A percentile compares a stretch with the other conserved stretches of the same genome.
Evolutionary conservation across 768 basidiomycete species (phyloP).

Genomic region (Amanita pseudoporphyria): DNA sequence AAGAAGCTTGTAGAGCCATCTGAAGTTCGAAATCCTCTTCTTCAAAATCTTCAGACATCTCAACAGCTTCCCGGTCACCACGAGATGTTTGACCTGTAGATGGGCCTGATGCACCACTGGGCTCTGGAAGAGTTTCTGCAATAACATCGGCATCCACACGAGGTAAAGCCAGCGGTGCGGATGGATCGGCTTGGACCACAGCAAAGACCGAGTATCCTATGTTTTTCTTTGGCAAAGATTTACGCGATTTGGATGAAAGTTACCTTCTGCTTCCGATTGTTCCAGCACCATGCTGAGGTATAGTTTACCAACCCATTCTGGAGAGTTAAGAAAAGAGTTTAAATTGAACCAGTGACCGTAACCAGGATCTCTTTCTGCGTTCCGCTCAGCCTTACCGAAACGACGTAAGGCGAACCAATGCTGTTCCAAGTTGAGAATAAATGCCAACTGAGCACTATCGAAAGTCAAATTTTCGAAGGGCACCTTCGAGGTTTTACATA

Average conservation of each 20-base stretch:
- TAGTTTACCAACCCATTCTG: constrained; percentile 77
- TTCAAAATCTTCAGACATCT: constrained; percentile 39
- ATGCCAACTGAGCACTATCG: constrained; percentile 68
- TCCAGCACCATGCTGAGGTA: constrained; percentile 83
- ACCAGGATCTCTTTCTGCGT: constrained; percentile 32
- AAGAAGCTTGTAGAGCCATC: constrained; percentile 78
- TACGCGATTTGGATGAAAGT: constrained; percentile 8
- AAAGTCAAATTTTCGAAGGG: neutral
- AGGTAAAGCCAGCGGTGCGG: constrained; percentile 42
- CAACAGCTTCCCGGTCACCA: neutral
- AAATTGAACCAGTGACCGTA: constrained; percentile 83
- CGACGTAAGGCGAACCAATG: constrained; percentile 89
- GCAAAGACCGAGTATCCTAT: constrained; percentile 81
- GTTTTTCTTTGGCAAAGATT: neutral
- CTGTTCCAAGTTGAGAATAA: constrained; percentile 76
- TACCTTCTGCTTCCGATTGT: constrained; percentile 81
- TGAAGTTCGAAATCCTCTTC: constrained; percentile 87
- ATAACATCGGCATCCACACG: constrained; percentile 65
- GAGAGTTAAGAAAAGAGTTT: constrained; percentile 59
- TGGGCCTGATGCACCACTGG: constrained; percentile 22
- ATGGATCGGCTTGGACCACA: constrained; percentile 53
- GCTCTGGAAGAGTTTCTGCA: constrained; percentile 53
- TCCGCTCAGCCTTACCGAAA: constrained; percentile 50
- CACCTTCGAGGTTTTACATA: constrained; percentile 23
- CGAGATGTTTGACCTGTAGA: neutral